Conservation (phyloP, 352 stramenopile genomes). For the Phytophthora multivora region DNA sequence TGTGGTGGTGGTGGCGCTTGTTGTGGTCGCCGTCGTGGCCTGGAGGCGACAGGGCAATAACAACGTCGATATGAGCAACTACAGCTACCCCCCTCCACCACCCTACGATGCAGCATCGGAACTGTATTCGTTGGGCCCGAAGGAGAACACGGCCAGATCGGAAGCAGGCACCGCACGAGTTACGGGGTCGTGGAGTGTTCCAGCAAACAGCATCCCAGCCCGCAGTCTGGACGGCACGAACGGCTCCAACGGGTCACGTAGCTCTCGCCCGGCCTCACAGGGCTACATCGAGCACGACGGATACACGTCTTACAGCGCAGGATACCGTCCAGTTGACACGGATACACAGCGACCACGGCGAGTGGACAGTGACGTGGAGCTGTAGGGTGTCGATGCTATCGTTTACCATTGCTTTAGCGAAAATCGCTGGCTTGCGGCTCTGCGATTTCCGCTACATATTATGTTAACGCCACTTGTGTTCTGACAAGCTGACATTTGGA, state of each 20-base stretch:
- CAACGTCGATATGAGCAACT: conserved; percentile 32
- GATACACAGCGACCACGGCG: conserved; percentile 35
- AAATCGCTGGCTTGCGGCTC: neutral
- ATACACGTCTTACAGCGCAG: conserved; percentile 22
- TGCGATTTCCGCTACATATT: no score
- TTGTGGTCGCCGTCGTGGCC: conserved; percentile 46
- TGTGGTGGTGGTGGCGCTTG: conserved; percentile 49
- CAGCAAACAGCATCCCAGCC: conserved; percentile 27
- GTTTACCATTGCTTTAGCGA: neutral
- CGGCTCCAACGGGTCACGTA: conserved; percentile 41
- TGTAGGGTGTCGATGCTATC: conserved; percentile 28
- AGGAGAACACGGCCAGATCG: conserved; percentile 23
- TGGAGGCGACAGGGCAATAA: conserved; percentile 36
- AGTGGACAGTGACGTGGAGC: conserved; percentile 69
- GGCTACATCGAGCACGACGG: conserved; percentile 18
- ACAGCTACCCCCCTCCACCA: conserved; percentile 56
- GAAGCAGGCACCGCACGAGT: conserved; percentile 18
- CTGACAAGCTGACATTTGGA: no score
- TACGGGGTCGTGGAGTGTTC: conserved; percentile 28
- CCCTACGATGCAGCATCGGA: conserved; percentile 52
- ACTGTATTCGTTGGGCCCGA: conserved; percentile 28
- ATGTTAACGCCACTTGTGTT: no score
- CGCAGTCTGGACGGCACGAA: conserved; percentile 47
- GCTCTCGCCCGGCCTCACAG: conserved; percentile 28
- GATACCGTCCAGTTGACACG: conserved; percentile 34